These are phyloP conservation scores for Spathaspora arborariae DNA, from an alignment of 805 yeast species.

Conservation along the genomic window DNA sequence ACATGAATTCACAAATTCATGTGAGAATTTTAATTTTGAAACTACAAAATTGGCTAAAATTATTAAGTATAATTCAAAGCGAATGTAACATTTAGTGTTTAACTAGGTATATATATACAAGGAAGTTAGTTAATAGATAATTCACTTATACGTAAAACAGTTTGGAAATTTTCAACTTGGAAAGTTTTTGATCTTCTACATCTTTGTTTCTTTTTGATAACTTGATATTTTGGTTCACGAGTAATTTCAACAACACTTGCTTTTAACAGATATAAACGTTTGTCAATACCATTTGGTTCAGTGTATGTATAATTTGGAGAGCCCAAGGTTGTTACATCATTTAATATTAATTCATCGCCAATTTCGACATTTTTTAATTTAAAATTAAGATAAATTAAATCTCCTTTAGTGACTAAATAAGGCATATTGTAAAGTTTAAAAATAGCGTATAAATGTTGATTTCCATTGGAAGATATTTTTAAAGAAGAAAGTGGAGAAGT, in stretches of 20 bases:
- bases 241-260: conserved; percentile 88
- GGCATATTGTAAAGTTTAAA: conserved; percentile 80
- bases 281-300: conserved; percentile 20
- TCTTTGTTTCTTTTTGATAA: conserved; percentile 59
- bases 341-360: conserved; percentile 76
- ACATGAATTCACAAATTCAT: conserved; percentile 49
- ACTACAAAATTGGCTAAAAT: conserved; percentile 53
- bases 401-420: conserved; percentile 89
- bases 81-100: neutral
- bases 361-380: conserved; percentile 70
- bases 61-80: conserved; percentile 30
- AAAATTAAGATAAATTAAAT: conserved; percentile 74
- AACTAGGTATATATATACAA: neutral
- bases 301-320: conserved; percentile 65
- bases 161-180: conserved; percentile 72
- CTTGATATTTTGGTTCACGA: conserved; percentile 64
- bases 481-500: conserved; percentile 39
- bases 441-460: conserved; percentile 67
- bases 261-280: conserved; percentile 49
- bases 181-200: conserved; percentile 74
- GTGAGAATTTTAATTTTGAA: conserved; percentile 44
- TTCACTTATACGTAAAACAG: conserved; percentile 75
- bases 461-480: conserved; percentile 56
- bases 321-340: conserved; percentile 78
- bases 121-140: conserved; percentile 42